Evolutionary conservation across 352 stramenopile species (phyloP).

Genomic region (Pythium phragmiticola): DNA sequence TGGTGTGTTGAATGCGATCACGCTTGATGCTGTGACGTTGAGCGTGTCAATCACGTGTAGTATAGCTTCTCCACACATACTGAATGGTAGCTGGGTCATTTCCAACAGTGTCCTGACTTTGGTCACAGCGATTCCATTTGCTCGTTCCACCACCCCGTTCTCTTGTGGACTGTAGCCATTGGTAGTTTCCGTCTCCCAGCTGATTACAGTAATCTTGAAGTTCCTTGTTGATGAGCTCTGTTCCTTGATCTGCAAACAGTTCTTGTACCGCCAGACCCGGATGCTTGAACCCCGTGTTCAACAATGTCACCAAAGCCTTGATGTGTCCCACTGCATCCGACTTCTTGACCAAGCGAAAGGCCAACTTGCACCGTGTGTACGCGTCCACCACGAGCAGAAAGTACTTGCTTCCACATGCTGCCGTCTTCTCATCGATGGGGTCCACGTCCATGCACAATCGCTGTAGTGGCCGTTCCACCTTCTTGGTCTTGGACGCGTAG

Average conservation of each 20-base stretch:
- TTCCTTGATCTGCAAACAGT: slow-evolving; percentile 19
- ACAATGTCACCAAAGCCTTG: too few species aligned
- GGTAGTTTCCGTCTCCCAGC: slow-evolving; percentile 3
- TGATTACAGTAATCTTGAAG: slow-evolving; percentile 6
- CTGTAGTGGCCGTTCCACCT: too few species aligned
- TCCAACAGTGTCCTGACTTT: slow-evolving; percentile 15
- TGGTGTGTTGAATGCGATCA: slow-evolving; percentile 7
- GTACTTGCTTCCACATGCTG: too few species aligned
- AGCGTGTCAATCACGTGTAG: slow-evolving; percentile 13
- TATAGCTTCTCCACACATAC: slow-evolving; percentile 20
- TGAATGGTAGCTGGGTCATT: slow-evolving; percentile 13
- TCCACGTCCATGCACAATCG: too few species aligned
- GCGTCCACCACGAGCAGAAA: too few species aligned
- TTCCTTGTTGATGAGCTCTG: slow-evolving; percentile 14
- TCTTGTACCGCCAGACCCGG: too few species aligned
- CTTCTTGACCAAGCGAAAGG: too few species aligned
- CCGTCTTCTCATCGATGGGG: too few species aligned
- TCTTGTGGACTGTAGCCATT: slow-evolving; percentile 25
- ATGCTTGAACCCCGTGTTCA: too few species aligned
- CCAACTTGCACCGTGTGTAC: too few species aligned
- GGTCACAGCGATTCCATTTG: slow-evolving; percentile 5
- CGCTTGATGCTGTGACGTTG: slow-evolving; percentile 13
- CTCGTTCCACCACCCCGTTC: slow-evolving; percentile 14
- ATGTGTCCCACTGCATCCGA: too few species aligned
- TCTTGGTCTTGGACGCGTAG: too few species aligned